These are phyloP conservation scores for Candida pseudoviswanathii DNA, from an alignment of 1,139 yeast genomes.

Conservation along the genomic window DNA sequence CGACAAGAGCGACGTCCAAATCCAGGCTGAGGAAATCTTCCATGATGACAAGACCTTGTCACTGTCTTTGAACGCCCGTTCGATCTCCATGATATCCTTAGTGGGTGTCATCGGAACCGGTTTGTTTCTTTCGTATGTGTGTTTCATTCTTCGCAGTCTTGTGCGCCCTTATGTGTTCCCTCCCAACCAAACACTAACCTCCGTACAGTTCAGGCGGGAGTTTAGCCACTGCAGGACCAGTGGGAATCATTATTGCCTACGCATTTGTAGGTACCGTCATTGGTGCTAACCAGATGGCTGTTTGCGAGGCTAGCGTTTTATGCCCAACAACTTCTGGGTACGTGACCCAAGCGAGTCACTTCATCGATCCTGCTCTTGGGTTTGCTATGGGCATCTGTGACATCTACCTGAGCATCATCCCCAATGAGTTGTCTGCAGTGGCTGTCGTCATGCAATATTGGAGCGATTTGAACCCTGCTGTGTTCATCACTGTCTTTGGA, in stretches of 20 bases:
- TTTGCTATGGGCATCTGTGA: slow-evolving; percentile 5
- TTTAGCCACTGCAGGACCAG: slow-evolving; percentile 22
- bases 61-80: slow-evolving; percentile 26
- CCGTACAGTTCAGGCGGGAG: slow-evolving; percentile 24
- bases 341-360: slow-evolving; percentile 30
- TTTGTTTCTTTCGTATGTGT: slow-evolving; percentile 1
- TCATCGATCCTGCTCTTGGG: slow-evolving; percentile 21
- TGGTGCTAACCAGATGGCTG: slow-evolving; percentile 25
- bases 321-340: slow-evolving; percentile 33
- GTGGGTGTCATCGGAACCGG: slow-evolving; percentile 34
- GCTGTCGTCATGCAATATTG: slow-evolving; percentile 30
- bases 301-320: slow-evolving; percentile 30
- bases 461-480: slow-evolving; percentile 25
- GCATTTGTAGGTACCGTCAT: slow-evolving; percentile 25
- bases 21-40: not conserved
- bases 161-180: not conserved
- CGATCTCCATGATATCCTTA: slow-evolving; percentile 34
- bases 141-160: not conserved
- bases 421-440: slow-evolving; percentile 28
- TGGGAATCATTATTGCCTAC: slow-evolving; percentile 24
- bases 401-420: slow-evolving; percentile 22
- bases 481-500: slow-evolving; percentile 32
- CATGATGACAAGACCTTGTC: not conserved
- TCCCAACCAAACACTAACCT: not conserved
- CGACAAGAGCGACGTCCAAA: not conserved